Evolutionary conservation across 306 rosid genomes (phyloP), one percentile per base, ranked within the genome.

Genomic region (Clitoria ternatea): DNA sequence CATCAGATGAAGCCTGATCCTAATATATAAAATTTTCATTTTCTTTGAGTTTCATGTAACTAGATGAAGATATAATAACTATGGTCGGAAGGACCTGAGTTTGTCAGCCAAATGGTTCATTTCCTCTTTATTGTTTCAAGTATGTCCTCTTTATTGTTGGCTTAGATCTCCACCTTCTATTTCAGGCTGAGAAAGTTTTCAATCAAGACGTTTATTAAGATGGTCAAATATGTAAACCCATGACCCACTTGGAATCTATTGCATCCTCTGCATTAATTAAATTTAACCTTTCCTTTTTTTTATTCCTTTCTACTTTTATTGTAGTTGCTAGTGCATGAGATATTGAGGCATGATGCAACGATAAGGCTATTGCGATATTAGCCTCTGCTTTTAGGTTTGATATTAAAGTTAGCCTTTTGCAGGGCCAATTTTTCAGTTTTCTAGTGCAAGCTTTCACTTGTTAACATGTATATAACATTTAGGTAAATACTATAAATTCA

Each of bases 231-330:
- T 75, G 97, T 91, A 97, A 95, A 67, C 99, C 99, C 14, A 95
- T 95, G 99, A 74, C 96, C 57, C 99, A 95, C 81, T 83, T 95
- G 93, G 99, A 95, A 83, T 91, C 99, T 69, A 95, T 95, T 79
- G 96, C 99, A 48, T 95, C 99, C 55, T 91, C 99, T 14, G 99
- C 98, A 82, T 97, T 92, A 83, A 63, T 70, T 53, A 61, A 72
- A 33, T 59, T 72, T 37, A 54, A 36, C 20, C 20, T 11, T 57
- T 55, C 33, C 62, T 49, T 59, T 37, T 52, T 22, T 52, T 61
- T 22, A 32, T 27, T n/a, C n/a, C n/a, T n/a, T n/a, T n/a, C n/a
- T n/a, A n/a, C n/a, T n/a, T 66, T 49, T 42, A 57, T n/a, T 29
- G 36, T 32, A 14, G 22, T 50, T 82, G 54, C 44, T 49, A 49